Conservation (phyloP, 2,329 filamentous ascomycete species). For the Aspergillus brunneoviolaceus region DNA sequence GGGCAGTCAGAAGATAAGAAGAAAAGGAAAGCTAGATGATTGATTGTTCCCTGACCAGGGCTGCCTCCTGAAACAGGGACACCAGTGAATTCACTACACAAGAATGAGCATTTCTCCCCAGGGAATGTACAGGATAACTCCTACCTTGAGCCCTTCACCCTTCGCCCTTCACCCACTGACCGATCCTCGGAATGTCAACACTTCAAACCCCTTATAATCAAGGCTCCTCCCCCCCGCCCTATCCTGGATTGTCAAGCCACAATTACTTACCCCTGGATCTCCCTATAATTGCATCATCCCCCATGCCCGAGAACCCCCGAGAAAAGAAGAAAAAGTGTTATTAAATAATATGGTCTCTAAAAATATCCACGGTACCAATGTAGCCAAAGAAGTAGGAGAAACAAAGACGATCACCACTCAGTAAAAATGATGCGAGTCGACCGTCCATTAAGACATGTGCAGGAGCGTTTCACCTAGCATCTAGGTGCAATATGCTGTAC, state of each 20-base stretch:
- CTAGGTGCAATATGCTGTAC: constrained; percentile 16
- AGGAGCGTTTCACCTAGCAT: constrained; percentile 3
- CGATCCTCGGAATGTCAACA: constrained; percentile 5
- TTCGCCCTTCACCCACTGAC: constrained; percentile 18
- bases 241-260: background rate
- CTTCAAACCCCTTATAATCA: background rate
- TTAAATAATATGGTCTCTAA: constrained; percentile 19
- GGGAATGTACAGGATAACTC: constrained; percentile 19
- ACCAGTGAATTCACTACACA: background rate
- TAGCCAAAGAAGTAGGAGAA: constrained; percentile 1
- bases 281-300: constrained; percentile 1
- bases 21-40: no score
- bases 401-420: background rate
- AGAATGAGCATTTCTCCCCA: background rate
- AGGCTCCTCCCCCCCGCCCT: background rate
- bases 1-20: no score
- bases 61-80: background rate
- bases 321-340: constrained; percentile 10
- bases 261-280: constrained; percentile 1
- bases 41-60: no score
- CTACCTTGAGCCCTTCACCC: constrained; percentile 17
- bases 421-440: background rate
- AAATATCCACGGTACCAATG: constrained; percentile 14
- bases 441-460: background rate
- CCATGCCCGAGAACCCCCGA: background rate